Evolutionary conservation across 148 eudicot species (phyloP), one percentile per base, ranked within the genome.

Genomic region (Camellia japonica): DNA sequence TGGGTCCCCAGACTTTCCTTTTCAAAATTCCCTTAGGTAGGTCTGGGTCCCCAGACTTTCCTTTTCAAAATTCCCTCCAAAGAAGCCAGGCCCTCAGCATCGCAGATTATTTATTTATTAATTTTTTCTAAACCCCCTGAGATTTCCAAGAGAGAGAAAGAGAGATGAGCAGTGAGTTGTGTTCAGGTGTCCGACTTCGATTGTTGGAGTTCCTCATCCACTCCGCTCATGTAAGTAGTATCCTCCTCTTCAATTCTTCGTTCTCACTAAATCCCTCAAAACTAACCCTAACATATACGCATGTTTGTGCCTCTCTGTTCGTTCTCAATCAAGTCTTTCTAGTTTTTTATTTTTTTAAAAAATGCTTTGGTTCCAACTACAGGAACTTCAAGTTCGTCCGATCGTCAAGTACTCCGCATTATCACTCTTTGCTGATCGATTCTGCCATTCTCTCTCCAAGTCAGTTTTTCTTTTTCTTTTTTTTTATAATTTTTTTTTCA

Each of bases 321-420:
- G 11, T 16, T 16, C 30, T 20, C 47, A 2, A 20, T 75, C 42
- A 74, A 8, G 23, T 10, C 12, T 7, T 52, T 0, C 15, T 30
- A 20, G 41, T 19, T 38, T 75, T 46, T 67, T 49, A 67, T 43
- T 3, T 7, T 14, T 23, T 46, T n/a, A 16, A 43, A 16, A 14
- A 68, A 44, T 75, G 38, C 30, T 68, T 20, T 51, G 66, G 2
- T 58, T 71, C 69, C 68, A 51, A n/a, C 13, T 52, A n/a, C 7
- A 81, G 87, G 49, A 87, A 42, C 89, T 95, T 78, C 18, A 84
- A 78, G 80, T 90, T 68, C 75, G 89, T 67, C 92, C 93, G 5
- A 44, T 86, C 74, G 88, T 93, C 79, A 95, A 95, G 78, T 95
- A 95, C 85, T 87, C 97, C 0, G 93, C 98, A 3, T 85, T 95